phyloP scores from a whole-genome alignment of 2,329 filamentous ascomycete genomes.

The Pseudonectria foliicola region DNA sequence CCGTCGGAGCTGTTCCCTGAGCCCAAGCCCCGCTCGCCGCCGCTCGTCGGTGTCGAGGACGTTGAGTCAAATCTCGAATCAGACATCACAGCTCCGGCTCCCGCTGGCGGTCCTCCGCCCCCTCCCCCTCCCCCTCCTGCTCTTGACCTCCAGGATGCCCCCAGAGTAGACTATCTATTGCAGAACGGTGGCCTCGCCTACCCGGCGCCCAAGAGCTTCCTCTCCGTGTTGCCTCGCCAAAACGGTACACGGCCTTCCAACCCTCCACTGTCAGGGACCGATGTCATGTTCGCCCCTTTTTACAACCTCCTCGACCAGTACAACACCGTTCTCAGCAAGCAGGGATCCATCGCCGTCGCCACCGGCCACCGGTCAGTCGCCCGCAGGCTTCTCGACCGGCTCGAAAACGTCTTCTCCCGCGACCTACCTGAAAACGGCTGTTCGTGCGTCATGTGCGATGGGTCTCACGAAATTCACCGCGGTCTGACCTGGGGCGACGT shows the following conservation, averaged over 20 bases:
- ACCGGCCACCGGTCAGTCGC: slow-evolving; percentile 95
- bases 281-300: slow-evolving; percentile 74
- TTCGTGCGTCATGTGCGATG: slow-evolving; percentile 74
- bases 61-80: slow-evolving; percentile 22
- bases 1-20: slow-evolving; percentile 33
- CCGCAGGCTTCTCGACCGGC: slow-evolving; percentile 75
- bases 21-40: slow-evolving; percentile 29
- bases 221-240: slow-evolving; percentile 55
- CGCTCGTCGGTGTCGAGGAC: slow-evolving; percentile 32
- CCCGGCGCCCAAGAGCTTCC: slow-evolving; percentile 64
- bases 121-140: slow-evolving; percentile 70
- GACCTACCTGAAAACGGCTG: slow-evolving; percentile 87
- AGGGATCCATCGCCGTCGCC: slow-evolving; percentile 87
- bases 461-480: slow-evolving; percentile 50
- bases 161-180: slow-evolving; percentile 84
- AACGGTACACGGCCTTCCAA: slow-evolving; percentile 54
- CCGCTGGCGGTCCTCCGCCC: slow-evolving; percentile 28
- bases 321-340: slow-evolving; percentile 68
- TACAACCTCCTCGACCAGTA: slow-evolving; percentile 82
- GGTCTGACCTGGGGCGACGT: slow-evolving; percentile 95
- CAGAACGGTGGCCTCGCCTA: slow-evolving; percentile 77
- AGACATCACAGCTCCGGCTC: slow-evolving; percentile 34
- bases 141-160: slow-evolving; percentile 61
- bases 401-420: slow-evolving; percentile 90
- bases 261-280: slow-evolving; percentile 58